Conservation (phyloP, 2,329 filamentous ascomycete species). For the Aspergillus carbonarius region DNA sequence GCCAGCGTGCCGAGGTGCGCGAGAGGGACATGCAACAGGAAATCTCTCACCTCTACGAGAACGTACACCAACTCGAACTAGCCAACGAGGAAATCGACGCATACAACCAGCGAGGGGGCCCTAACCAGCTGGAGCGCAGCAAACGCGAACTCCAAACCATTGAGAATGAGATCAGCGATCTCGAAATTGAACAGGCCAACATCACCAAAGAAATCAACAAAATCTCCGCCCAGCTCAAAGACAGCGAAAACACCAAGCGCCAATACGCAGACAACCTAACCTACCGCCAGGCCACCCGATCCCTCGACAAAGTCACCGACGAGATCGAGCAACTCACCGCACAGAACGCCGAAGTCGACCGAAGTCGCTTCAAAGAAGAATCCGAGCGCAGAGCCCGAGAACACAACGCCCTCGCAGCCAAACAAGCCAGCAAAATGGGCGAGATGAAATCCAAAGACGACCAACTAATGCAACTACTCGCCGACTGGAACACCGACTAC, state of each 20-base stretch:
- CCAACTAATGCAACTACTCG: conserved; percentile 68
- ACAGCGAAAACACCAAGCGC: conserved; percentile 78
- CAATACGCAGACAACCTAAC: conserved; percentile 86
- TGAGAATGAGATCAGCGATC: conserved; percentile 62
- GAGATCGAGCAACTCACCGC: conserved; percentile 75
- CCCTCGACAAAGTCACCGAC: conserved; percentile 63
- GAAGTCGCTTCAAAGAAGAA: conserved; percentile 70
- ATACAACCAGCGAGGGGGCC: conserved; percentile 75
- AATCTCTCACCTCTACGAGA: conserved; percentile 69
- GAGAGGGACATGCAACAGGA: conserved; percentile 71
- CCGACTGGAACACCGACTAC: conserved; percentile 84
- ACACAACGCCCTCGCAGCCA: conserved; percentile 68
- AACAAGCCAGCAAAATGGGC: conserved; percentile 72
- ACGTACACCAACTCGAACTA: conserved; percentile 72
- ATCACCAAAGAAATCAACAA: conserved; percentile 72
- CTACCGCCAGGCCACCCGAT: conserved; percentile 72
- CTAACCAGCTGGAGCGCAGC: conserved; percentile 67
- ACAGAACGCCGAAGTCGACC: conserved; percentile 80
- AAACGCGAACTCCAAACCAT: conserved; percentile 67
- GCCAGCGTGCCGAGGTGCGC: conserved; percentile 67
- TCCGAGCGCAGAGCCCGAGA: conserved; percentile 65
- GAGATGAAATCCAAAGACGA: conserved; percentile 81
- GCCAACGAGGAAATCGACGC: conserved; percentile 74
- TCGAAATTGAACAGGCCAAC: conserved; percentile 67
- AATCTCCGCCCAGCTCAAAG: conserved; percentile 72